Percentiles rank a stretch among this genome's conserved stretches.
phyloP scores from a whole-genome alignment of 441 rosid genomes.

The Erodium moschatum region DNA sequence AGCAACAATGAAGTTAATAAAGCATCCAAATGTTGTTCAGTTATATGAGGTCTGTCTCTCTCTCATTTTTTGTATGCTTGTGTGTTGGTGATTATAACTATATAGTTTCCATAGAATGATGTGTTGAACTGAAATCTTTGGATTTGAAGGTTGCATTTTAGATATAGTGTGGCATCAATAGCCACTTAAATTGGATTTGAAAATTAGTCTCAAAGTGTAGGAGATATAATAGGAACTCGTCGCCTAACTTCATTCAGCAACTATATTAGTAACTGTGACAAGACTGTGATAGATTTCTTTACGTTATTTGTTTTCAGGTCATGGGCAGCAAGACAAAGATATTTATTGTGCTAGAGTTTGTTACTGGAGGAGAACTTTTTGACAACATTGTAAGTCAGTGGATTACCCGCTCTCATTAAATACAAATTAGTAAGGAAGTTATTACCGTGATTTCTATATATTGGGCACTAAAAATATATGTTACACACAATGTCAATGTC shows the following conservation, averaged over 20 bases:
- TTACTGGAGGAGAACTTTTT: slow-evolving; percentile 90
- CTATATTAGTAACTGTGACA: not conserved
- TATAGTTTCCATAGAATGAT: not conserved
- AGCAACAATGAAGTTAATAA: slow-evolving; percentile 80
- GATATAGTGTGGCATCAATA: not conserved
- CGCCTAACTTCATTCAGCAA: not conserved
- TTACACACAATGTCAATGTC: not conserved
- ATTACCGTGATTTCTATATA: not conserved
- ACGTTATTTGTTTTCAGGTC: slow-evolving; percentile 39
- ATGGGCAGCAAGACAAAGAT: slow-evolving; percentile 95
- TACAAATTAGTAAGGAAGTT: not conserved
- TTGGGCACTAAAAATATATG: not conserved
- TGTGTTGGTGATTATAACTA: not conserved
- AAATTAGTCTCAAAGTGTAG: not conserved
- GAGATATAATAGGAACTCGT: no score
- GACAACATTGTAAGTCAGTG: slow-evolving; percentile 74
- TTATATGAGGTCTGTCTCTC: slow-evolving; percentile 55
- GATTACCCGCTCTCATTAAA: not conserved
- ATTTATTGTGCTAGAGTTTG: slow-evolving; percentile 72
- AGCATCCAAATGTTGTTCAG: slow-evolving; percentile 85
- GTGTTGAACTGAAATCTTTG: no score
- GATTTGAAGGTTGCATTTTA: no score
- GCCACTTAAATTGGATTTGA: not conserved
- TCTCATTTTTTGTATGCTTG: not conserved
- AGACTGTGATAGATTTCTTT: slow-evolving; percentile 11